phyloP scores from a whole-genome alignment of 257 asterid species.

The Plantago ovata region DNA sequence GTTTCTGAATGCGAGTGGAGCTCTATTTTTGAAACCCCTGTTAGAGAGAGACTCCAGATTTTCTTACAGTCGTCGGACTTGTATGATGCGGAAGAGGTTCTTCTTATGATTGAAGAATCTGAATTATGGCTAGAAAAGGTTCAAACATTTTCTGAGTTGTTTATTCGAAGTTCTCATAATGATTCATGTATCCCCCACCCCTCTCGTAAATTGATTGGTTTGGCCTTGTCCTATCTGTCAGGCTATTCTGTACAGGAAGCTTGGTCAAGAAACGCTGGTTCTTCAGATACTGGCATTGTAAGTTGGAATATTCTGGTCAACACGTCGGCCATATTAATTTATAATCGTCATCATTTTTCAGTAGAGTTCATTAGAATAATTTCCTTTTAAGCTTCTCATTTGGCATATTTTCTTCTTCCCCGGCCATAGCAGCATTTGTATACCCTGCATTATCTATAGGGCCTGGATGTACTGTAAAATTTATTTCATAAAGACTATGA shows the following conservation, averaged over 20 bases:
- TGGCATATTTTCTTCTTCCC: not conserved
- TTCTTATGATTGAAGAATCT: slow-evolving; percentile 80
- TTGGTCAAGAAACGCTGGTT: slow-evolving; percentile 84
- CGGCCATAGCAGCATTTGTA: not conserved
- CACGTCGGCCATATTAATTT: not conserved
- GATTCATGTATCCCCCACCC: not conserved
- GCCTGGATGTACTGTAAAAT: not conserved
- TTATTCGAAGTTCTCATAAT: slow-evolving; percentile 18
- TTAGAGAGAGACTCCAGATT: slow-evolving; percentile 79
- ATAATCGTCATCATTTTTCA: not conserved
- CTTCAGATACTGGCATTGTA: slow-evolving; percentile 91
- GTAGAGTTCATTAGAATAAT: not conserved
- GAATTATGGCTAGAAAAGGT: slow-evolving; percentile 98
- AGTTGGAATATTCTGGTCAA: slow-evolving; percentile 26
- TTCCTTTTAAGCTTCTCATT: not conserved
- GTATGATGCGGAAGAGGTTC: slow-evolving; percentile 86
- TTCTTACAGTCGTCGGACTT: slow-evolving; percentile 85
- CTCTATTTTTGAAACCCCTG: slow-evolving; percentile 68
- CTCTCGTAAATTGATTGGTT: not conserved
- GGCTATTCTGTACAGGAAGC: slow-evolving; percentile 97
- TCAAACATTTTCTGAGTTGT: not conserved
- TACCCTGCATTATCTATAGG: not conserved
- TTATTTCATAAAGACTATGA: no score
- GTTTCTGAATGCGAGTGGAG: slow-evolving; percentile 32
- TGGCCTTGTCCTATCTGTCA: slow-evolving; percentile 37